A percentile compares a stretch with the other conserved stretches of the same genome.
Conservation (phyloP, 2,329 filamentous ascomycete species). For the Pyricularia sp. region DNA sequence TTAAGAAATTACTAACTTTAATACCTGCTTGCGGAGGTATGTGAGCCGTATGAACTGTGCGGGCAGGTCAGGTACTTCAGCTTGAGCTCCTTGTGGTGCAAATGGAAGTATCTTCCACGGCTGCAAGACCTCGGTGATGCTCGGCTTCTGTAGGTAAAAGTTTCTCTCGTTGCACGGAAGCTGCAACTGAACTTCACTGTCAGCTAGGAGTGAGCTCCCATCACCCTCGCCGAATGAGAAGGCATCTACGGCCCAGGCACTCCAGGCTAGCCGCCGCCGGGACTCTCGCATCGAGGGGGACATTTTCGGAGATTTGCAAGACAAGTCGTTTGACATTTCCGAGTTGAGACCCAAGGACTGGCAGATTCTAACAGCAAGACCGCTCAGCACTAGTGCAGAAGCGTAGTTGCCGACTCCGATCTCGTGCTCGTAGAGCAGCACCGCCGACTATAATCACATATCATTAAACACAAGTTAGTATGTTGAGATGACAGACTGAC, state of each 20-base stretch:
- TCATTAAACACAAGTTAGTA: not conserved
- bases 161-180: slow-evolving; percentile 15
- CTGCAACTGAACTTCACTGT: slow-evolving; percentile 12
- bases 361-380: slow-evolving; percentile 30
- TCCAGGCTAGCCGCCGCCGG: slow-evolving; percentile 11
- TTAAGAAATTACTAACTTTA: slow-evolving; percentile 6
- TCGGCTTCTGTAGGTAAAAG: slow-evolving; percentile 9
- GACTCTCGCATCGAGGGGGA: slow-evolving; percentile 8
- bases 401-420: slow-evolving; percentile 9
- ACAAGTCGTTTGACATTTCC: slow-evolving; percentile 7
- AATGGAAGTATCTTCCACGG: slow-evolving; percentile 8
- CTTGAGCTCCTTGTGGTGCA: slow-evolving; percentile 3
- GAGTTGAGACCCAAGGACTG: slow-evolving; percentile 34
- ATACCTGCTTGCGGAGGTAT: slow-evolving; percentile 8
- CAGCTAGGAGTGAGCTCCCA: slow-evolving; percentile 8
- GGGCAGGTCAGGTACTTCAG: slow-evolving; percentile 6
- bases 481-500: not conserved
- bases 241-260: slow-evolving; percentile 11
- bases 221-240: slow-evolving; percentile 10
- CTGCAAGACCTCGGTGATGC: slow-evolving; percentile 9
- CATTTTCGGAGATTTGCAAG: slow-evolving; percentile 2
- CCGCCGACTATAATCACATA: slow-evolving; percentile 5
- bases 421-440: slow-evolving; percentile 11
- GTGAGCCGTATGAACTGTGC: slow-evolving; percentile 11
- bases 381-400: slow-evolving; percentile 11